phyloP scores from a whole-genome alignment of 768 basidiomycete species.

The Auricularia cornea region DNA sequence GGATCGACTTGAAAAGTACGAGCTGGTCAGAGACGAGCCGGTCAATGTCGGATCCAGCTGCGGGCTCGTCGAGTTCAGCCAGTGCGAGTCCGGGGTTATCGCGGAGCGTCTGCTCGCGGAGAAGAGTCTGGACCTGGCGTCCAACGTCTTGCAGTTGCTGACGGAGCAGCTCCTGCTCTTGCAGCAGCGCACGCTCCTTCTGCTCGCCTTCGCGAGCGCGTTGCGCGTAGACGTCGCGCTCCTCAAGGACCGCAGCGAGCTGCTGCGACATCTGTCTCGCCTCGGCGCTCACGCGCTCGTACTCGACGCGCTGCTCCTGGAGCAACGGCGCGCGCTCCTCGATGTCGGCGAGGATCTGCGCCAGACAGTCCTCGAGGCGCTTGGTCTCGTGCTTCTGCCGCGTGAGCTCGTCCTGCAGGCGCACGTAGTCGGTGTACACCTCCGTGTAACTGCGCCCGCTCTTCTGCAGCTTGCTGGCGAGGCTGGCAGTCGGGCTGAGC shows the following conservation, averaged over 20 bases:
- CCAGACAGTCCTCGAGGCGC: conserved; percentile 74
- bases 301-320: conserved; percentile 82
- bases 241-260: conserved; percentile 61
- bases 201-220: conserved; percentile 52
- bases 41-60: conserved; percentile 52
- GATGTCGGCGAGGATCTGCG: conserved; percentile 77
- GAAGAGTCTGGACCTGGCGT: conserved; percentile 71
- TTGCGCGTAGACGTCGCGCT: conserved; percentile 58
- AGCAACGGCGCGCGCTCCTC: conserved; percentile 92
- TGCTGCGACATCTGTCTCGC: conserved; percentile 74
- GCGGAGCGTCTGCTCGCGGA: conserved; percentile 70
- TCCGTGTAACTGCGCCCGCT: conserved; percentile 88
- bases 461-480: conserved; percentile 74
- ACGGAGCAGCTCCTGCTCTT: conserved; percentile 60
- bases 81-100: conserved; percentile 76
- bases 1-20: conserved; percentile 75
- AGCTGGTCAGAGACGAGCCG: conserved; percentile 82
- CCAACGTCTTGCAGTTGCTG: conserved; percentile 77
- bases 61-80: conserved; percentile 44
- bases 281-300: conserved; percentile 74
- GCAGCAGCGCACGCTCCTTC: conserved; percentile 47
- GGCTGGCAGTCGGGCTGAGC: conserved; percentile 79
- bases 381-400: conserved; percentile 75
- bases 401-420: conserved; percentile 72
- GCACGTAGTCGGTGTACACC: conserved; percentile 85